Evolutionary conservation across 768 basidiomycete species (phyloP).

Genomic region (Scleroderma bovista): DNA sequence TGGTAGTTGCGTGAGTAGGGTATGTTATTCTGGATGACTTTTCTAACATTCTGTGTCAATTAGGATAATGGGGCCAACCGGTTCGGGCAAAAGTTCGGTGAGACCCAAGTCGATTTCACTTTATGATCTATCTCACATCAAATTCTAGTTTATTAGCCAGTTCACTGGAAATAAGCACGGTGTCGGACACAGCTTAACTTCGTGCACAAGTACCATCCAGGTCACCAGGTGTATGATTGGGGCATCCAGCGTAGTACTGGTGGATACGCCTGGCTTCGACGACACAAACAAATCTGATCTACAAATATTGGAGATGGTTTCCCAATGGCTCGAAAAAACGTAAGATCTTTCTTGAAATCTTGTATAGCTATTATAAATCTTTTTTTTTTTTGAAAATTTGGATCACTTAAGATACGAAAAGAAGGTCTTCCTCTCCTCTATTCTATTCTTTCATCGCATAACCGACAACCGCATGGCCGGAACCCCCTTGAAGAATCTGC

Average conservation of each 20-base stretch:
- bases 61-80: slow-evolving; percentile 17
- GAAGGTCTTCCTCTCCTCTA: slow-evolving; percentile 22
- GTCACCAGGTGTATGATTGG: slow-evolving; percentile 1
- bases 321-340: slow-evolving; percentile 13
- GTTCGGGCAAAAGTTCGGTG: slow-evolving; percentile 21
- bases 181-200: slow-evolving; percentile 7
- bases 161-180: slow-evolving; percentile 2
- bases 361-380: neutral
- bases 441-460: slow-evolving; percentile 38
- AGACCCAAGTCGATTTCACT: neutral
- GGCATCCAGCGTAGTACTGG: slow-evolving; percentile 33
- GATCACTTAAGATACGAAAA: slow-evolving; percentile 6
- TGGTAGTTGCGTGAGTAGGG: slow-evolving; percentile 11
- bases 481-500: slow-evolving; percentile 28
- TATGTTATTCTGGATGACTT: neutral
- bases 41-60: neutral
- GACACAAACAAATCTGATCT: slow-evolving; percentile 39
- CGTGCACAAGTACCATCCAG: slow-evolving; percentile 7
- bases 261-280: slow-evolving; percentile 54
- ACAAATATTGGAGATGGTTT: slow-evolving; percentile 40
- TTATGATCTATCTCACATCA: too few species aligned
- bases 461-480: slow-evolving; percentile 34
- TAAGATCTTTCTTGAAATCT: neutral
- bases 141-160: slow-evolving; percentile 7
- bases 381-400: neutral